A percentile compares a stretch with the other conserved stretches of the same genome.
phyloP scores from a whole-genome alignment of 345 rosid species.

The Brassica carinata region DNA sequence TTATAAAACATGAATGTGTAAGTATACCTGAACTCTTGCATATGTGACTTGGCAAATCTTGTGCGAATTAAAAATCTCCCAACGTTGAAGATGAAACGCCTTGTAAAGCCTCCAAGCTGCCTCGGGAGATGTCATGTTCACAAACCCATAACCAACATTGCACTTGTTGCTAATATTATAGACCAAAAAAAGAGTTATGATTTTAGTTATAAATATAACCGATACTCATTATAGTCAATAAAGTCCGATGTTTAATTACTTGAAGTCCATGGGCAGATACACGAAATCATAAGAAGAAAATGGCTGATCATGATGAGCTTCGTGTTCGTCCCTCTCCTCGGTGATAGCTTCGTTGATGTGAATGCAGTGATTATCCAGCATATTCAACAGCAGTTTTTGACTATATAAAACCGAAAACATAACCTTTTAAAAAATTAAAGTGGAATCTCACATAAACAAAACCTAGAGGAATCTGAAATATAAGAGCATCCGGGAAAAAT shows the following conservation, averaged over 20 bases:
- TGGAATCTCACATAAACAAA: slow-evolving; percentile 11
- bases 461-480: slow-evolving; percentile 21
- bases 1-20: not conserved
- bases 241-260: slow-evolving; percentile 47
- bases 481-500: slow-evolving; percentile 5
- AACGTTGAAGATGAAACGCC: slow-evolving; percentile 80
- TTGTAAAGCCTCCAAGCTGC: slow-evolving; percentile 85
- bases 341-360: slow-evolving; percentile 77
- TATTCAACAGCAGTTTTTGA: slow-evolving; percentile 75
- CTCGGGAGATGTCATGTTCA: slow-evolving; percentile 91
- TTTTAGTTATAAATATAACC: not conserved
- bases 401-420: slow-evolving; percentile 40
- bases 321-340: slow-evolving; percentile 33
- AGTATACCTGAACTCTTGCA: slow-evolving; percentile 86
- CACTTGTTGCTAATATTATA: slow-evolving; percentile 75
- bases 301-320: slow-evolving; percentile 52
- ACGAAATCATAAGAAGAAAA: slow-evolving; percentile 89
- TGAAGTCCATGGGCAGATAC: slow-evolving; percentile 97
- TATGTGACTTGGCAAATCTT: slow-evolving; percentile 92
- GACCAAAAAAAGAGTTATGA: not conserved
- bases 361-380: slow-evolving; percentile 95
- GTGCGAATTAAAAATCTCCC: slow-evolving; percentile 96
- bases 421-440: not conserved
- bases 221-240: not conserved
- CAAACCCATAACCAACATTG: slow-evolving; percentile 99